Evolutionary conservation across 2,329 filamentous ascomycete species (phyloP), one percentile per base, ranked within the genome.

Genomic region (Trichoderma sp.): DNA sequence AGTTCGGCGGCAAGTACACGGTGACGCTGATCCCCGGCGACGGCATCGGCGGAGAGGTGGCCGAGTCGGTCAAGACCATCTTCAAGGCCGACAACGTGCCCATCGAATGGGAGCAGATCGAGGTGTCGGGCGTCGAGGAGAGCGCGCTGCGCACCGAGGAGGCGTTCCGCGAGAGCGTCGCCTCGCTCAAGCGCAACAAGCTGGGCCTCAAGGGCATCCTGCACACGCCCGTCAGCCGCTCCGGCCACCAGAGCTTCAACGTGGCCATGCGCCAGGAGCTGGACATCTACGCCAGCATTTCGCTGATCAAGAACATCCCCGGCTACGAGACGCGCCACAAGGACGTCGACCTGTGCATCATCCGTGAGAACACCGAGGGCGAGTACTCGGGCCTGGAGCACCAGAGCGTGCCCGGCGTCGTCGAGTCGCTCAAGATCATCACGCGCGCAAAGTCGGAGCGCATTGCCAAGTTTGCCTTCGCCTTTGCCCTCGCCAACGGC

Each of bases 61-160:
- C 95, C 77, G 94, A 98, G 85, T 96, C 93, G 72, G 95, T 99
- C 82, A 97, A 97, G 90, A 96, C 95, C 75, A 91, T 99, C 82
- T 98, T 98, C 91, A 98, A 97, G 89, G 94, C 95, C 81, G 95
- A 98, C 86, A 98, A 97, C 80, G 95, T 97, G 66, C 96, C 96
- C 78, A 90, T 99, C 77, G 94, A 97, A 83, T 98, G 96, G 95
- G 96, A 99, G 84, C 94, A 98, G 86, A 88, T 99, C 77, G 94
- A 97, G 80, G 95, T 97, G 58, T 94, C 93, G 32, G 96, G 96
- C 82, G 87, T 98, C 73, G 92, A 95, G 79, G 89, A 90, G 70
- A 92, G 92, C 81, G 78, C 82, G 68, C 93, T 94, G 83, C 91
- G 94, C 82, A 93, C 94, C 70, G 96, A 98, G 84, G 93, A 94